Percentiles rank a stretch among this genome's conserved stretches.
These are phyloP conservation scores for Calamus simplicifolius DNA, from an alignment of 176 grass and related monocot species.

Conservation along the genomic window DNA sequence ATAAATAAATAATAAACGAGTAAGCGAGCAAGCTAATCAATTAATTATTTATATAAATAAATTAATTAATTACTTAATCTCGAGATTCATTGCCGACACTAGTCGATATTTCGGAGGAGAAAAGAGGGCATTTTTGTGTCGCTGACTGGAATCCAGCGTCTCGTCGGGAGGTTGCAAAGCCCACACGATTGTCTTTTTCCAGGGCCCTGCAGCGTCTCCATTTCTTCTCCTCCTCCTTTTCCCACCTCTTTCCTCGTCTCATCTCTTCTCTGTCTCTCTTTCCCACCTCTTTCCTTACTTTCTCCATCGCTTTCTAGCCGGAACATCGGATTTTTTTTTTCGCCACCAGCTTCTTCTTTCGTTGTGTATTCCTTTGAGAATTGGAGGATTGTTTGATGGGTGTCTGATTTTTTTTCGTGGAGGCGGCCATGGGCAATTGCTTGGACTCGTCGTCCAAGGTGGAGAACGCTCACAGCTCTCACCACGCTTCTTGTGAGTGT, in stretches of 20 bases:
- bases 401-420: slow-evolving; percentile 11
- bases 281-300: background rate
- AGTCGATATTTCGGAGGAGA: no score
- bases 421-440: slow-evolving; percentile 77
- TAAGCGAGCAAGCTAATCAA: no score
- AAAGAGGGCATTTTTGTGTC: no score
- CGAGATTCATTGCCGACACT: no score
- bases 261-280: no score
- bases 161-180: no score
- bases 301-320: slow-evolving; percentile 4
- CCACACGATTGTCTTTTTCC: no score
- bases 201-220: background rate
- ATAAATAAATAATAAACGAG: no score
- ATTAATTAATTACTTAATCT: no score
- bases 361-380: slow-evolving; percentile 6
- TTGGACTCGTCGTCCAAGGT: slow-evolving; percentile 40
- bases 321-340: slow-evolving; percentile 21
- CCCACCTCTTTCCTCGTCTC: background rate
- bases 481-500: slow-evolving; percentile 61
- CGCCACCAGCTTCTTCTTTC: slow-evolving; percentile 10
- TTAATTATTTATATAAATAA: no score
- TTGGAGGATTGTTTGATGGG: slow-evolving; percentile 14
- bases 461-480: slow-evolving; percentile 41
- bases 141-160: no score
- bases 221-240: background rate